Conservation (phyloP, 1,284 basidiomycete genomes). For the Ganoderma meredithae region DNA sequence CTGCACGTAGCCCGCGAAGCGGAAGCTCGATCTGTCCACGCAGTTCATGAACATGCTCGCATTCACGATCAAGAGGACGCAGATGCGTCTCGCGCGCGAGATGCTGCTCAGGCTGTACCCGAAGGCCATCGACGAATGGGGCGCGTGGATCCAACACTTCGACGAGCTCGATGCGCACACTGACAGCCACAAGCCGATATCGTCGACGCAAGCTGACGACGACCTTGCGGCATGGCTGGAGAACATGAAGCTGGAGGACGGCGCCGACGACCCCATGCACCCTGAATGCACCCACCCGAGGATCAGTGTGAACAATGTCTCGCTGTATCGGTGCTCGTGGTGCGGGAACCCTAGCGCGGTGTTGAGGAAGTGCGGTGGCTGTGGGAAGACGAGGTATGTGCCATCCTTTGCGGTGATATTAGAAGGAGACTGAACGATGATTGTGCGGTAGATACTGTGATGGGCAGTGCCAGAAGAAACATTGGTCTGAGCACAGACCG, state of each 20-base stretch:
- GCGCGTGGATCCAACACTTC: constrained; percentile 47
- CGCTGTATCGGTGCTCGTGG: constrained; percentile 62
- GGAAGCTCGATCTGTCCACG: constrained; percentile 55
- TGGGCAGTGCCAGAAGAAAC: constrained; percentile 54
- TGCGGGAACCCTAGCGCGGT: constrained; percentile 65
- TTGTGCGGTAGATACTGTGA: constrained; percentile 55
- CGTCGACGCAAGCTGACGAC: constrained; percentile 53
- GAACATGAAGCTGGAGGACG: constrained; percentile 52
- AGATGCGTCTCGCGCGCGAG: constrained; percentile 55
- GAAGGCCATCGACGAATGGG: constrained; percentile 54
- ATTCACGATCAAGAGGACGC: constrained; percentile 52
- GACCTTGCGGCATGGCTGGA: constrained; percentile 65
- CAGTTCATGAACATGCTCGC: constrained; percentile 57
- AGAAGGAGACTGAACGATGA: constrained; percentile 7
- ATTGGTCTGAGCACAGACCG: constrained; percentile 48
- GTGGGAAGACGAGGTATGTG: constrained; percentile 49
- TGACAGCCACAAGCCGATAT: constrained; percentile 37
- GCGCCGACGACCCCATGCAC: constrained; percentile 32
- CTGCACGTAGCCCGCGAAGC: constrained; percentile 46
- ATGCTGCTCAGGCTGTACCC: constrained; percentile 54
- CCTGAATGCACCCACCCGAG: constrained; percentile 45
- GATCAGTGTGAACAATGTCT: constrained; percentile 52
- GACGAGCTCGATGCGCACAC: constrained; percentile 38
- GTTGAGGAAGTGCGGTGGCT: constrained; percentile 45
- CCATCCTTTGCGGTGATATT: not conserved